A percentile compares a stretch with the other conserved stretches of the same genome.
Conservation (phyloP, 495 filamentous ascomycete genomes). For the Penicillium waksmanii region DNA sequence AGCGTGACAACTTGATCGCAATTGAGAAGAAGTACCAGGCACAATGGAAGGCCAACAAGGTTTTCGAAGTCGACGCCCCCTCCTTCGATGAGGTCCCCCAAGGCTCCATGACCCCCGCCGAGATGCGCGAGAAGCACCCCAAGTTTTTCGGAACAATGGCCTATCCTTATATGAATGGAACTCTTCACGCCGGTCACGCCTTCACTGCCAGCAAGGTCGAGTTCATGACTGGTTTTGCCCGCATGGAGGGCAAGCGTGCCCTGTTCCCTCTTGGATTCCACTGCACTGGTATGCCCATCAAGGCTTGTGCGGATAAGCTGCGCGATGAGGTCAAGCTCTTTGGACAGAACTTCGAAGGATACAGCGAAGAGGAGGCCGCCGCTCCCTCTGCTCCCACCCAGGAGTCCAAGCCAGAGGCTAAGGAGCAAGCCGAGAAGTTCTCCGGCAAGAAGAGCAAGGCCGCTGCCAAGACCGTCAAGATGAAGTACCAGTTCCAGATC, state of each 20-base stretch:
- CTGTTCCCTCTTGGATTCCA: conserved; percentile 94
- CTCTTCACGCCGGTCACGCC: conserved; percentile 86
- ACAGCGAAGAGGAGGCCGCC: conserved; percentile 61
- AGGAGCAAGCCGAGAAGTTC: conserved; percentile 88
- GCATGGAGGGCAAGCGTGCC: conserved; percentile 86
- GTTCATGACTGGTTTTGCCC: conserved; percentile 78
- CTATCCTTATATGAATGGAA: conserved; percentile 97
- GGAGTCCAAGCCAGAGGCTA: conserved; percentile 62
- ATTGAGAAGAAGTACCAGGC: conserved; percentile 92
- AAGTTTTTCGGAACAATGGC: conserved; percentile 95
- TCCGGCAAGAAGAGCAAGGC: conserved; percentile 93
- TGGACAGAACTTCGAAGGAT: conserved; percentile 81
- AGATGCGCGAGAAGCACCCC: conserved; percentile 78
- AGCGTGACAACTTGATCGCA: conserved; percentile 83
- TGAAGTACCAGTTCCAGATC: conserved; percentile 89
- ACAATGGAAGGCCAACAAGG: conserved; percentile 74
- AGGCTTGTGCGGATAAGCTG: conserved; percentile 95
- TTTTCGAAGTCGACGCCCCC: conserved; percentile 88
- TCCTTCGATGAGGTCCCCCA: conserved; percentile 73
- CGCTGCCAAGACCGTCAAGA: conserved; percentile 84
- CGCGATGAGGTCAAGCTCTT: conserved; percentile 86
- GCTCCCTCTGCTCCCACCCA: conserved; percentile 41
- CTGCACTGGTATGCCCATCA: conserved; percentile 98
- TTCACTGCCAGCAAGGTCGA: conserved; percentile 92
- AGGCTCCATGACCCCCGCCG: conserved; percentile 66